phyloP scores from a whole-genome alignment of 257 asterid genomes.

The Eucommia ulmoides region DNA sequence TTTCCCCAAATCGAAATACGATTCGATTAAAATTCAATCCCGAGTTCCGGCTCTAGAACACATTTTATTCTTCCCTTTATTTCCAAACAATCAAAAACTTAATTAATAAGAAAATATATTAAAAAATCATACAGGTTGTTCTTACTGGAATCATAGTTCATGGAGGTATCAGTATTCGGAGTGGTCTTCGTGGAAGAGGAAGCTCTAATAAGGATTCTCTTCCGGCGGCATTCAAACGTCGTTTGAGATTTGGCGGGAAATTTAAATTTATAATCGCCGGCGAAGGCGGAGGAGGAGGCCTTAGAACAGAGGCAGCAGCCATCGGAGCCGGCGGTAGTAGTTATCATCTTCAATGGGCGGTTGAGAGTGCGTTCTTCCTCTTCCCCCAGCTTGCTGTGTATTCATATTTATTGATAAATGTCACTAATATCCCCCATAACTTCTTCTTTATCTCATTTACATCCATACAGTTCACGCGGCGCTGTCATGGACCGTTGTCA shows the following conservation, averaged over 20 bases:
- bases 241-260: slow-evolving; percentile 12
- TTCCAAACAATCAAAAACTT: background rate
- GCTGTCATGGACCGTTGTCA: too few species aligned
- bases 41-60: too few species aligned
- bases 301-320: slow-evolving; percentile 18
- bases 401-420: too few species aligned
- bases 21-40: too few species aligned
- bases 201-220: slow-evolving; percentile 14
- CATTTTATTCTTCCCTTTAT: too few species aligned
- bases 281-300: slow-evolving; percentile 8
- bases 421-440: background rate
- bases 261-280: slow-evolving; percentile 7
- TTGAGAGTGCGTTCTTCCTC: slow-evolving; percentile 5
- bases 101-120: background rate
- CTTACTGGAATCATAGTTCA: background rate
- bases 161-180: slow-evolving; percentile 9
- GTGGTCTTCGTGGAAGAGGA: slow-evolving; percentile 17
- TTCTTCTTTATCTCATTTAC: too few species aligned
- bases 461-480: too few species aligned
- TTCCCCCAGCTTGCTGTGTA: too few species aligned
- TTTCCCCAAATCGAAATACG: background rate
- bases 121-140: background rate
- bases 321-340: background rate
- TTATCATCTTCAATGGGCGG: slow-evolving; percentile 20
- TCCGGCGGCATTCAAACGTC: slow-evolving; percentile 17